These are phyloP conservation scores for Asterophora parasitica DNA, from an alignment of 768 basidiomycete genomes.

Conservation along the genomic window DNA sequence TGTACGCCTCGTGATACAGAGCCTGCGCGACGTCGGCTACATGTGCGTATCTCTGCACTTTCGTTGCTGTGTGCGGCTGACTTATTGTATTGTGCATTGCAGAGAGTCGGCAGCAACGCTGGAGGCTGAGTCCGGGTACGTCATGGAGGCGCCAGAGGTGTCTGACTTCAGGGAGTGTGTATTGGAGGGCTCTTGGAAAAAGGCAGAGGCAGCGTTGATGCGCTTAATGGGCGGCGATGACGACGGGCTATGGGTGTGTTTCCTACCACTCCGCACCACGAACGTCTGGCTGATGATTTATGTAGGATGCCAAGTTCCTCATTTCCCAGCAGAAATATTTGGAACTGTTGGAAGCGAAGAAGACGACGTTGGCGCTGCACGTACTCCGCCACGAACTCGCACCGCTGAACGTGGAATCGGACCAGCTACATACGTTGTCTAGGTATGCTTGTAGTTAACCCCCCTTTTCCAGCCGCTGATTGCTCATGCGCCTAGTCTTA, in stretches of 20 bases:
- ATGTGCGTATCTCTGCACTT: slow-evolving; percentile 36
- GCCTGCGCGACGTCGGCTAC: slow-evolving; percentile 83
- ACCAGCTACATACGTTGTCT: slow-evolving; percentile 81
- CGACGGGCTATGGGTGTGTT: slow-evolving; percentile 64
- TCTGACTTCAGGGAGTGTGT: slow-evolving; percentile 77
- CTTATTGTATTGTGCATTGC: slow-evolving; percentile 10
- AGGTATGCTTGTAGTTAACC: slow-evolving; percentile 46
- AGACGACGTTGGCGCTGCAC: slow-evolving; percentile 76
- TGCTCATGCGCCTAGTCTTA: slow-evolving; percentile 46
- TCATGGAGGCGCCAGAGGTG: slow-evolving; percentile 74
- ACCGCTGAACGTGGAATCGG: slow-evolving; percentile 71
- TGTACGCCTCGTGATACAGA: slow-evolving; percentile 84
- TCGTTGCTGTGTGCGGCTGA: slow-evolving; percentile 9
- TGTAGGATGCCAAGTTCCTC: slow-evolving; percentile 76
- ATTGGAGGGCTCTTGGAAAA: slow-evolving; percentile 73
- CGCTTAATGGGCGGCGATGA: slow-evolving; percentile 66
- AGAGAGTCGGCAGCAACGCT: slow-evolving; percentile 87
- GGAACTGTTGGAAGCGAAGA: slow-evolving; percentile 79
- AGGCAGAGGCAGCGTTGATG: slow-evolving; percentile 66
- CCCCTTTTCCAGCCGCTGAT: slow-evolving; percentile 1
- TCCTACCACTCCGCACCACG: slow-evolving; percentile 1
- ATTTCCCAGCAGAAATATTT: slow-evolving; percentile 96
- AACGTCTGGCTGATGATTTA: not conserved
- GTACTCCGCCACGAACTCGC: slow-evolving; percentile 88
- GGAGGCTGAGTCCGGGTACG: slow-evolving; percentile 90